Conservation (phyloP, 345 rosid species). For the Cochlearia excelsa region DNA sequence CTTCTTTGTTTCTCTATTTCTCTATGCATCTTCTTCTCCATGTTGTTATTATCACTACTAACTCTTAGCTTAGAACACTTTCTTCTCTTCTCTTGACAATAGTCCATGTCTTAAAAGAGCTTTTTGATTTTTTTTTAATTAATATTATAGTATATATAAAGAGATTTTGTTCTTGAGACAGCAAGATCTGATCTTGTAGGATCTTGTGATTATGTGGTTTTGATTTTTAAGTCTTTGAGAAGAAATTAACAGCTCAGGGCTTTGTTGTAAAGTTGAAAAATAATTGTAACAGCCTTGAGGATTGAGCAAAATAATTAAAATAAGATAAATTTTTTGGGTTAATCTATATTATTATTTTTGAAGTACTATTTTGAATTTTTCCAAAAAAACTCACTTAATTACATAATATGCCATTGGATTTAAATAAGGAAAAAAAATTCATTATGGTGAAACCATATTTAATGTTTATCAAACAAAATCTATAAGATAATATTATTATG, state of each 20-base stretch:
- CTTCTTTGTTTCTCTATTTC: slow-evolving; percentile 42
- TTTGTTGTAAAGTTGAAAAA: slow-evolving; percentile 54
- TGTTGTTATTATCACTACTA: slow-evolving; percentile 18
- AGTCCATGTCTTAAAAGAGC: slow-evolving; percentile 22
- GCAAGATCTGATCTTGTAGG: slow-evolving; percentile 41
- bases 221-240: slow-evolving; percentile 24
- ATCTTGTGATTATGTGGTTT: slow-evolving; percentile 16
- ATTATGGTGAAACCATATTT: too few species aligned
- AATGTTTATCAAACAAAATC: too few species aligned
- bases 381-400: too few species aligned
- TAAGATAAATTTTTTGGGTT: neutral
- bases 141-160: slow-evolving; percentile 7
- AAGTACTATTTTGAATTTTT: too few species aligned
- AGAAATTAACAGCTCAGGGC: slow-evolving; percentile 56
- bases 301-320: slow-evolving; percentile 14
- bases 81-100: slow-evolving; percentile 29
- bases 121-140: slow-evolving; percentile 2
- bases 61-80: slow-evolving; percentile 21
- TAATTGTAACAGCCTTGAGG: slow-evolving; percentile 39
- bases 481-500: too few species aligned
- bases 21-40: slow-evolving; percentile 63
- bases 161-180: slow-evolving; percentile 30
- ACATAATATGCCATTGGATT: too few species aligned
- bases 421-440: too few species aligned
- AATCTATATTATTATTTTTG: too few species aligned